Percentiles rank a stretch among this genome's conserved stretches.
phyloP scores from a whole-genome alignment of 768 basidiomycete genomes.

The Amyloporia xantha region DNA sequence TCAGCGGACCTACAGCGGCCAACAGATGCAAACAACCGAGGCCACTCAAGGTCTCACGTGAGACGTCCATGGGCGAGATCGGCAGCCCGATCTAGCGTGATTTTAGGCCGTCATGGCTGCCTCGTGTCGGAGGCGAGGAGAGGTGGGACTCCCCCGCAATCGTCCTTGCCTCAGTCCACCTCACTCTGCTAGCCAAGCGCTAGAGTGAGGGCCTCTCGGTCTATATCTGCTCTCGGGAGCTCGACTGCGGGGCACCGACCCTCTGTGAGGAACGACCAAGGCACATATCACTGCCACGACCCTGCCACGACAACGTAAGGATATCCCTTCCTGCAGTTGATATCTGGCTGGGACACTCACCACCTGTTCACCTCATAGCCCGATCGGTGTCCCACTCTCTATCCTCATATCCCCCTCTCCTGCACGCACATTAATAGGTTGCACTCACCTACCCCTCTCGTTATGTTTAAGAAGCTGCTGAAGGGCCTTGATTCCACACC shows the following conservation, averaged over 20 bases:
- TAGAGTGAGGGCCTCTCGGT: slow-evolving; percentile 18
- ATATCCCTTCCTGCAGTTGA: not conserved
- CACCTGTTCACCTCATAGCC: not conserved
- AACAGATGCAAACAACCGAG: slow-evolving; percentile 5
- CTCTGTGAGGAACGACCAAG: slow-evolving; percentile 6
- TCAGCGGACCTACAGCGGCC: slow-evolving; percentile 13
- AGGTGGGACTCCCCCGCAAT: slow-evolving; percentile 9
- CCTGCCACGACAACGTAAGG: slow-evolving; percentile 12
- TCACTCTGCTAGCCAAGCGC: slow-evolving; percentile 11
- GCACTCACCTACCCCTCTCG: slow-evolving; percentile 1
- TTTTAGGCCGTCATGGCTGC: too few relatives aligned
- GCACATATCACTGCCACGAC: slow-evolving; percentile 8
- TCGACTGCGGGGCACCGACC: slow-evolving; percentile 11
- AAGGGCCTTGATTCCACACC: slow-evolving; percentile 7
- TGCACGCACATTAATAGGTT: not conserved
- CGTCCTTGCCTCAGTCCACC: slow-evolving; percentile 5
- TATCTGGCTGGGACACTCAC: slow-evolving; percentile 8
- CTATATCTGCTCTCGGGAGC: slow-evolving; percentile 18
- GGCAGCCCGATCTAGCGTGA: slow-evolving; percentile 8
- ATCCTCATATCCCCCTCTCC: not conserved
- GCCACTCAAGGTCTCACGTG: slow-evolving; percentile 4
- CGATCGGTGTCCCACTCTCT: not conserved
- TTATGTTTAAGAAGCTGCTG: slow-evolving; percentile 7
- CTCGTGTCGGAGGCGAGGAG: slow-evolving; percentile 18
- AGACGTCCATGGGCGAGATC: not conserved